Evolutionary conservation across 2,329 filamentous ascomycete genomes (phyloP).

Genomic region (Ophiocordyceps camponoti-rufipedis): DNA sequence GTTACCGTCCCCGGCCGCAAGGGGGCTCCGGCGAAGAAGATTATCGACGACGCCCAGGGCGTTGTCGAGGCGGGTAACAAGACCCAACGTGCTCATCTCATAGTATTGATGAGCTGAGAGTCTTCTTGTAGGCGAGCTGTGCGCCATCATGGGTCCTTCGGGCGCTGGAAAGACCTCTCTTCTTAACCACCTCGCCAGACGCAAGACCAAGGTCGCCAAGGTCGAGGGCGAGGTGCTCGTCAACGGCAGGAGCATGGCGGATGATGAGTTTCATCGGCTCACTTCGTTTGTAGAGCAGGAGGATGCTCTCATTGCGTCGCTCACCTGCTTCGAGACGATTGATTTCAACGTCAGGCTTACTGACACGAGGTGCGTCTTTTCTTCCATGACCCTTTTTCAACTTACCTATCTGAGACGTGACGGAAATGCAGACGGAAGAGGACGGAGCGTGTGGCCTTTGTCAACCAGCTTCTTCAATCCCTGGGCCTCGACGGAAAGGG

Average conservation of each 20-base stretch:
- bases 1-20: not conserved
- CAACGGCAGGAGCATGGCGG: not conserved
- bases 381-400: too few relatives aligned
- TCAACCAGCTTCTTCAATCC: constrained; percentile 34
- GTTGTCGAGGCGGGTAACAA: not conserved
- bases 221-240: not conserved
- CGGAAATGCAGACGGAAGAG: not conserved
- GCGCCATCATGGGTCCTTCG: not conserved
- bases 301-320: not conserved
- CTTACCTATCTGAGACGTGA: too few relatives aligned
- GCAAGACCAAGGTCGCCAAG: not conserved
- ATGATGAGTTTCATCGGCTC: not conserved
- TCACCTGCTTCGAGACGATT: not conserved
- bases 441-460: not conserved
- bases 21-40: not conserved
- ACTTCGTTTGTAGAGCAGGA: not conserved
- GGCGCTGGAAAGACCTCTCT: not conserved
- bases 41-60: not conserved
- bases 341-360: not conserved
- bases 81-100: too few relatives aligned
- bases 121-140: not conserved
- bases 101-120: too few relatives aligned
- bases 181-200: not conserved
- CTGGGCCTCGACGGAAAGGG: constrained; percentile 58
- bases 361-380: not conserved